These are phyloP conservation scores for Cicer arietinum DNA, from an alignment of 306 rosid species.

Conservation along the genomic window DNA sequence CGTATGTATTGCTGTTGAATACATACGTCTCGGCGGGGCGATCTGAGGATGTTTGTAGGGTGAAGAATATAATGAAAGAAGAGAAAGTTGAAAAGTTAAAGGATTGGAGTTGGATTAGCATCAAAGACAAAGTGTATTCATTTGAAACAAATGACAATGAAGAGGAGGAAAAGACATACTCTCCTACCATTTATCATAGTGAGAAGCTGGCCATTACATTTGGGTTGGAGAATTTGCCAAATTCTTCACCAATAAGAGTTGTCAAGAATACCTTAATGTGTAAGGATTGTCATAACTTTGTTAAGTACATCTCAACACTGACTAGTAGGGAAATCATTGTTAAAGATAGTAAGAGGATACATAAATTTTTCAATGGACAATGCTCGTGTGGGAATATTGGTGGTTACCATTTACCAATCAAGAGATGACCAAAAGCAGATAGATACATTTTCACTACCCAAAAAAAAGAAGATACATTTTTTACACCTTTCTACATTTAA, in stretches of 20 bases:
- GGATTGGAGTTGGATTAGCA: constrained; percentile 95
- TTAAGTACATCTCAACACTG: constrained; percentile 59
- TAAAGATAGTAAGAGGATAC: constrained; percentile 79
- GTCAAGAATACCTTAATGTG: constrained; percentile 75
- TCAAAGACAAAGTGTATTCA: constrained; percentile 69
- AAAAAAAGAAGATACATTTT: neutral
- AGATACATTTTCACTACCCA: too few relatives aligned
- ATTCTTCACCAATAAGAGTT: constrained; percentile 61
- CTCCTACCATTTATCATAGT: constrained; percentile 64
- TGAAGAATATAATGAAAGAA: constrained; percentile 76
- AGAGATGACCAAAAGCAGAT: constrained; percentile 38
- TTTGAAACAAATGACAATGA: constrained; percentile 74
- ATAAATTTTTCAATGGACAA: constrained; percentile 74
- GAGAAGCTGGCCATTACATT: constrained; percentile 82
- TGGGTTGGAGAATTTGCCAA: constrained; percentile 69
- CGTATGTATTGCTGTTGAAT: constrained; percentile 63
- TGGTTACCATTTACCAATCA: constrained; percentile 41
- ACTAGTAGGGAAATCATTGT: constrained; percentile 72
- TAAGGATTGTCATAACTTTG: constrained; percentile 81
- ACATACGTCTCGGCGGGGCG: constrained; percentile 67
- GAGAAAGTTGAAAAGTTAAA: constrained; percentile 62
- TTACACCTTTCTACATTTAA: constrained; percentile 28
- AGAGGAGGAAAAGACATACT: constrained; percentile 51
- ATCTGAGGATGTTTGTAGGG: constrained; percentile 69
- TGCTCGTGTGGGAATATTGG: constrained; percentile 79